phyloP scores from a whole-genome alignment of 1,284 basidiomycete genomes.

The Wallemia mellicola region DNA sequence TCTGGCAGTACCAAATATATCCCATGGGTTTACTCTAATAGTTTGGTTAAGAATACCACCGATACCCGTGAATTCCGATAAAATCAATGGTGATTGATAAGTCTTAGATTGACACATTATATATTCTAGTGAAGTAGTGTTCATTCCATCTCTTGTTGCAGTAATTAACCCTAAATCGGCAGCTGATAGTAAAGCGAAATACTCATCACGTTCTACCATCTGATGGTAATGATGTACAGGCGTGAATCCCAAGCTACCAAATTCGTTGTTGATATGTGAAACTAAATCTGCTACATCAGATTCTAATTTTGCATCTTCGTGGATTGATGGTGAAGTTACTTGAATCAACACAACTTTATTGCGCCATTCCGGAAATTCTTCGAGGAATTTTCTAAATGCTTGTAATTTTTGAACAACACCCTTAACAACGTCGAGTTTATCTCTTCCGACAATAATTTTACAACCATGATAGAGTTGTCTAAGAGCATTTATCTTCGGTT shows the following conservation, averaged over 20 bases:
- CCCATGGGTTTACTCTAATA: constrained; percentile 21
- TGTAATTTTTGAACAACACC: constrained; percentile 91
- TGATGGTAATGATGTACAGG: constrained; percentile 99
- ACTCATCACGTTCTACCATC: constrained; percentile 88
- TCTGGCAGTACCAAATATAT: constrained; percentile 42
- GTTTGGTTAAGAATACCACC: constrained; percentile 58
- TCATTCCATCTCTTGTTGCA: constrained; percentile 89
- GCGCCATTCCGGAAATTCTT: constrained; percentile 84
- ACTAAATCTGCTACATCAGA: constrained; percentile 81
- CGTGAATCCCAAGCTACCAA: constrained; percentile 79
- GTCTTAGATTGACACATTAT: constrained; percentile 65
- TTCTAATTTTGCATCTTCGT: constrained; percentile 79
- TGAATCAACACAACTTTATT: constrained; percentile 42
- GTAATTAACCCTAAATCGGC: constrained; percentile 91
- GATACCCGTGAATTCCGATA: constrained; percentile 96
- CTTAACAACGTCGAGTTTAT: constrained; percentile 95
- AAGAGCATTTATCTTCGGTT: constrained; percentile 64
- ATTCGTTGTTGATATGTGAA: constrained; percentile 86
- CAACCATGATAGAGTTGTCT: constrained; percentile 70
- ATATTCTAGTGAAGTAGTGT: constrained; percentile 33
- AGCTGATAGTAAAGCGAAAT: constrained; percentile 80
- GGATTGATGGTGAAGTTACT: constrained; percentile 80
- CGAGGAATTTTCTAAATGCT: constrained; percentile 79
- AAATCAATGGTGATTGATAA: constrained; percentile 50
- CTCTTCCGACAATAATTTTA: constrained; percentile 96